Evolutionary conservation across 2,329 filamentous ascomycete species (phyloP).

Genomic region (Scleromitrula shiraiana): DNA sequence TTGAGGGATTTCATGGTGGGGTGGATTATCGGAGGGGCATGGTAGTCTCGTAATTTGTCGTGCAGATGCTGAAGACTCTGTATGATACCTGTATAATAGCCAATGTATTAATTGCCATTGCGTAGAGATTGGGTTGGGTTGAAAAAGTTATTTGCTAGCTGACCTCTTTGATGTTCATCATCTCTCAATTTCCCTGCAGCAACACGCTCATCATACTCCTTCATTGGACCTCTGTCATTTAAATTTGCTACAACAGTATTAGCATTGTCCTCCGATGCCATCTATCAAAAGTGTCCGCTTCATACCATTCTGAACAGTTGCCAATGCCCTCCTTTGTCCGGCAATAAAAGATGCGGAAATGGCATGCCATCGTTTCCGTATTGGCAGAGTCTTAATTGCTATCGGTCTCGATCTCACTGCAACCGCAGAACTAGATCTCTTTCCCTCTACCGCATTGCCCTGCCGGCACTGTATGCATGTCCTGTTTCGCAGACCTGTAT

Average conservation of each 20-base stretch:
- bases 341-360: constrained; percentile 24
- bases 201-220: constrained; percentile 83
- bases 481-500: neutral
- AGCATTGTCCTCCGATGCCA: neutral
- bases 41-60: constrained; percentile 68
- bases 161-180: constrained; percentile 86
- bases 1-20: constrained; percentile 67
- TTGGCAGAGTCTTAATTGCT: neutral
- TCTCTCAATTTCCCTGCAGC: constrained; percentile 65
- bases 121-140: neutral
- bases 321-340: constrained; percentile 24
- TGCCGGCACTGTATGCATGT: neutral
- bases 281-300: neutral
- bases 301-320: constrained; percentile 26
- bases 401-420: neutral
- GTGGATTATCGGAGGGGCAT: constrained; percentile 64
- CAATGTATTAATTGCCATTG: constrained; percentile 14
- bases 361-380: constrained; percentile 6
- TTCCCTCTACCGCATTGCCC: neutral
- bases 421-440: neutral
- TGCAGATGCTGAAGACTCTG: constrained; percentile 83
- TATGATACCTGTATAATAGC: constrained; percentile 60
- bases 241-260: constrained; percentile 18
- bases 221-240: constrained; percentile 56
- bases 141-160: constrained; percentile 18